Base-by-base conservation (phyloP, 345 rosid species). In the Populus simonii region DNA sequence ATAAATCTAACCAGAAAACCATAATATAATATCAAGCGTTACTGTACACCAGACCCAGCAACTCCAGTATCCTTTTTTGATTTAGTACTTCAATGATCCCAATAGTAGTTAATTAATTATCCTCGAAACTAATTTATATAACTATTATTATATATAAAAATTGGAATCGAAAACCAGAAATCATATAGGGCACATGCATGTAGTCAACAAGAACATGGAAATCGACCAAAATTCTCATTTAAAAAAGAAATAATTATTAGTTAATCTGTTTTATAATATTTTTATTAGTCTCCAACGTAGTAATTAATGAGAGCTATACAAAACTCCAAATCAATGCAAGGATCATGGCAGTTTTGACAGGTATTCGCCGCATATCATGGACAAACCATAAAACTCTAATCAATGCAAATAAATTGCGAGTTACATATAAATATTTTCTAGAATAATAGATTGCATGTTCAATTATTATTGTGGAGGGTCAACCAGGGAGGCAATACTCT, bases 271-370 rank as follows among this genome's bases (percentile, higher is more conserved):
- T 68, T 35, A 7, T 25, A 47, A 7, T 25, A 47, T 25, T 25
- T 9, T 55, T 68, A 63, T 72, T 36, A 2, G 18, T n/a, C 23
- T 6, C 20, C 47, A n/a, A 8, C 18, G 5, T 33, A 33, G 36
- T 33, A 33, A 29, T 38, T 20, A 47, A 10, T n/a, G 69, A 68
- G 15, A 68, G 62, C 55, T 39, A 51, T 70, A 81, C 76, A 78
- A 81, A 84, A 79, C 73, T 78, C 69, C 65, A 47, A 75, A 75
- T 85, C 93, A 86, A 90, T 91, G 96, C 67, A 83, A 88, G 87
- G 76, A 89, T 91, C 89, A 84, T 85, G 86, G 88, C 84, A 80
- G 86, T 90, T 91, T 87, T 83, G 86, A 80, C 79, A 76, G 86
- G 88, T 88, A 84, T 84, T 76, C 67, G 85, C 88, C 89, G 88